Base-by-base conservation (phyloP, 345 rosid genomes). In the Gossypium mustelinum region DNA sequence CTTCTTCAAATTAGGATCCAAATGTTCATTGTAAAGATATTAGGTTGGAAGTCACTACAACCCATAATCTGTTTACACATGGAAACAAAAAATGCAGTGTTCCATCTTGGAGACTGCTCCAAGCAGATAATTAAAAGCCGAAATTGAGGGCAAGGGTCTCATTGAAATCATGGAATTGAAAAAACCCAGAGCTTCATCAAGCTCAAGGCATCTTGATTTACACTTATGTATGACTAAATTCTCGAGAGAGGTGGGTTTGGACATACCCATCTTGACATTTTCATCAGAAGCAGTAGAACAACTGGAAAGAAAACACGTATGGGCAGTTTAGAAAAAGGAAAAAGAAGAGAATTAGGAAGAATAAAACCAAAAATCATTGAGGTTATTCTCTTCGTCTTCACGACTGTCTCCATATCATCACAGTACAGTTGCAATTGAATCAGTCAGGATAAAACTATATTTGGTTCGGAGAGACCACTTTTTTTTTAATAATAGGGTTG, bases 151-250 rank as follows among this genome's bases (percentile, higher is more conserved):
- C 10, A 69, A 51, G 47, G 58, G 73, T 25, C 3, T 16, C 22
- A 51, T 1, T 14, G 44, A 16, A 69, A 69, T 4, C 73, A 34
- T 34, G 41, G 41, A 34, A 34, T 34, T 34, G 41, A 34, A 34
- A 34, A 34, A 34, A 34, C 41, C 57, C 73, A 50, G 8, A 51
- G 73, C 72, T 34, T 68, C 41, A 48, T 68, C 41, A 68, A 68
- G 58, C 56, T 47, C 50, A 47, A 68, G 55, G 55, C 29, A 43
- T 47, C 34, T 13, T 4, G 72, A 68, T 20, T 44, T 47, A 48
- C 34, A 24, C 72, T 47, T 68, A 29, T 16, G 3, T 2, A 29
- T 34, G 11, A 61, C 66, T 22, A 29, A 61, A 29, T 34, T 29
- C 66, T 10, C 69, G 2, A 64, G 50, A 64, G 3, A 7, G 24